Evolutionary conservation across 1,284 basidiomycete genomes (phyloP).

Genomic region (Microbotryum intermedium): DNA sequence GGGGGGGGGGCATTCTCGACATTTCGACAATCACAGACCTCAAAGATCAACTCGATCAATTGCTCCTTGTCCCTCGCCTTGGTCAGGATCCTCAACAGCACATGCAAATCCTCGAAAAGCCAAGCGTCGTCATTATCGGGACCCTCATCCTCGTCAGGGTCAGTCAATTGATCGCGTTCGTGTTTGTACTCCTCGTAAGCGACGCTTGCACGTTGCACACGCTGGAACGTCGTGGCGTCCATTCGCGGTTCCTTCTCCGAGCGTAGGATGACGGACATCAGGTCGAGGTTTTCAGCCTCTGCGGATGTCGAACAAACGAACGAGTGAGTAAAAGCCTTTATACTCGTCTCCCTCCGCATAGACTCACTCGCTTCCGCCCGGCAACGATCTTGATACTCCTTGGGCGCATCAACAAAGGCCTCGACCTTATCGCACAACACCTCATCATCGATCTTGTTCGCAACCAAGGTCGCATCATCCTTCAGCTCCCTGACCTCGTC

Average conservation of each 20-base stretch:
- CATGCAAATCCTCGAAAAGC: slow-evolving; percentile 80
- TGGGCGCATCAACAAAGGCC: slow-evolving; percentile 73
- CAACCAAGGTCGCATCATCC: slow-evolving; percentile 76
- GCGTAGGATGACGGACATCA: slow-evolving; percentile 74
- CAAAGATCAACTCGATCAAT: slow-evolving; percentile 86
- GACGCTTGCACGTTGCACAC: slow-evolving; percentile 62
- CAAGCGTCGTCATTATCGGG: slow-evolving; percentile 87
- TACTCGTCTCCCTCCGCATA: no score
- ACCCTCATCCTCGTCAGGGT: slow-evolving; percentile 80
- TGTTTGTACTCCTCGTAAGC: slow-evolving; percentile 66
- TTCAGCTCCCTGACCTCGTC: slow-evolving; percentile 79
- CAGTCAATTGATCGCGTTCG: slow-evolving; percentile 54
- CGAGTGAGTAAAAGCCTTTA: background rate
- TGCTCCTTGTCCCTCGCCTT: slow-evolving; percentile 83
- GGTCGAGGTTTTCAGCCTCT: slow-evolving; percentile 64
- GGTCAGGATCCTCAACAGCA: slow-evolving; percentile 68
- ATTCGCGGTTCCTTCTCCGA: slow-evolving; percentile 67
- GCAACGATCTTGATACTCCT: slow-evolving; percentile 75
- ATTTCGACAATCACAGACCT: slow-evolving; percentile 49
- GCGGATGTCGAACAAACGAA: no score
- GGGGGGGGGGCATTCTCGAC: no score
- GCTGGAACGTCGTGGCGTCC: slow-evolving; percentile 59
- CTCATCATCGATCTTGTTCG: slow-evolving; percentile 79
- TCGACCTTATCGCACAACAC: slow-evolving; percentile 80
- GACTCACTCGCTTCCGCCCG: slow-evolving; percentile 64